Evolutionary conservation across 495 filamentous ascomycete species (phyloP).

Genomic region (Stereocaulon alpinum): DNA sequence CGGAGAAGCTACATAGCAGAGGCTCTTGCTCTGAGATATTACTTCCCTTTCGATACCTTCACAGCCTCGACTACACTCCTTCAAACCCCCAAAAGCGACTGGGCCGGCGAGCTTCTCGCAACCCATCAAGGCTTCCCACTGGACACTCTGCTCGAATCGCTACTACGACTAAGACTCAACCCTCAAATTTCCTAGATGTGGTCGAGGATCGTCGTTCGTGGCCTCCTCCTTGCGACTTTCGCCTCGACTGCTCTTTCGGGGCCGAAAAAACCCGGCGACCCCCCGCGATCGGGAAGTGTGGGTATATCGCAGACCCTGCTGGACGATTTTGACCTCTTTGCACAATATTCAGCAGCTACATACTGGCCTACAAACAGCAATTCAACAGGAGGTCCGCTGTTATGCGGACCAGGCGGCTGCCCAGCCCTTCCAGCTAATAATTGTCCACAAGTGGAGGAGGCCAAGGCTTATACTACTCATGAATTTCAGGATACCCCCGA

Average conservation of each 20-base stretch:
- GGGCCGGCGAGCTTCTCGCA: no score
- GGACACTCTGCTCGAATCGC: no score
- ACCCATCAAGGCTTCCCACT: no score
- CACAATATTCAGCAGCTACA: constrained; percentile 56
- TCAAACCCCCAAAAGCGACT: no score
- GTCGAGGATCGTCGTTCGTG: no score
- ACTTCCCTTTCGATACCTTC: no score
- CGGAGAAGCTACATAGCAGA: no score
- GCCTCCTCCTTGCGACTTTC: neutral
- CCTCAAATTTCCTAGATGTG: no score
- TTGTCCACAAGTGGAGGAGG: constrained; percentile 15
- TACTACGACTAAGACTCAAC: no score
- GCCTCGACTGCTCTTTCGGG: neutral
- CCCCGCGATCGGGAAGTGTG: neutral
- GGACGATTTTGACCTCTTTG: constrained; percentile 44
- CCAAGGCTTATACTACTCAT: constrained; percentile 36
- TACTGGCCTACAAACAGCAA: constrained; percentile 53
- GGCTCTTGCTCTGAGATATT: no score
- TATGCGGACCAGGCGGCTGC: constrained; percentile 48
- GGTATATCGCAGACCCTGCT: constrained; percentile 4
- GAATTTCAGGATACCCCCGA: constrained; percentile 43
- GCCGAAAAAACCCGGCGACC: neutral
- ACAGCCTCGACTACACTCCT: no score
- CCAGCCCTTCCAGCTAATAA: constrained; percentile 42
- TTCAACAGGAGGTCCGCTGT: constrained; percentile 35